phyloP scores from a whole-genome alignment of 305 asterid genomes.

The Solanum hybrid region DNA sequence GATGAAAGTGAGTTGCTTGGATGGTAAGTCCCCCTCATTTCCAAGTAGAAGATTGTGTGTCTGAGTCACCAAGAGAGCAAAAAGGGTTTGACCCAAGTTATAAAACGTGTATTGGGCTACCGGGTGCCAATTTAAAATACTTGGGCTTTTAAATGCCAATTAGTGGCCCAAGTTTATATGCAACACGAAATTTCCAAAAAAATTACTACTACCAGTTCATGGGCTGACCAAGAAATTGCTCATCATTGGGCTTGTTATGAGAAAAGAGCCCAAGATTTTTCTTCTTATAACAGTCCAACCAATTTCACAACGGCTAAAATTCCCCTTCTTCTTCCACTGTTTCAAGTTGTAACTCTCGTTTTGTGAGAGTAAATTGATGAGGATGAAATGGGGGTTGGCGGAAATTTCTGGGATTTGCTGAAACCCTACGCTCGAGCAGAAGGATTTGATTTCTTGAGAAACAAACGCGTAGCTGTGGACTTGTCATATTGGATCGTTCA shows the following conservation, averaged over 20 bases:
- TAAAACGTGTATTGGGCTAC: not conserved
- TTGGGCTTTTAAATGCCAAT: not conserved
- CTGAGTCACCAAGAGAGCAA: too few species aligned
- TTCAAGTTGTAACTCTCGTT: not conserved
- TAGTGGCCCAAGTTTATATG: not conserved
- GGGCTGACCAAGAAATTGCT: not conserved
- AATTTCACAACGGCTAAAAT: not conserved
- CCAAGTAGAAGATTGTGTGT: not conserved
- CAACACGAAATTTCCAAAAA: not conserved
- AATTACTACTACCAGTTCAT: not conserved
- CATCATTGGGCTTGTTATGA: not conserved
- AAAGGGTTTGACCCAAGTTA: not conserved
- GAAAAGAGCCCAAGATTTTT: not conserved
- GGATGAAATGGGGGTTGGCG: slow-evolving; percentile 72
- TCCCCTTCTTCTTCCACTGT: not conserved
- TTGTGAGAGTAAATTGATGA: not conserved
- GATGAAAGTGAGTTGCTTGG: too few species aligned
- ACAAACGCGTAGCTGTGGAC: slow-evolving; percentile 92
- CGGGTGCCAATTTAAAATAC: not conserved
- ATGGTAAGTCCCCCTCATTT: too few species aligned
- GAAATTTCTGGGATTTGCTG: slow-evolving; percentile 91
- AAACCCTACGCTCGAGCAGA: slow-evolving; percentile 64
- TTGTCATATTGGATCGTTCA: slow-evolving; percentile 93
- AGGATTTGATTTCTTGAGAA: slow-evolving; percentile 81
- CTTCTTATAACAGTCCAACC: not conserved